phyloP scores from a whole-genome alignment of 164 flowering plant species.

The Berberis thunbergii region DNA sequence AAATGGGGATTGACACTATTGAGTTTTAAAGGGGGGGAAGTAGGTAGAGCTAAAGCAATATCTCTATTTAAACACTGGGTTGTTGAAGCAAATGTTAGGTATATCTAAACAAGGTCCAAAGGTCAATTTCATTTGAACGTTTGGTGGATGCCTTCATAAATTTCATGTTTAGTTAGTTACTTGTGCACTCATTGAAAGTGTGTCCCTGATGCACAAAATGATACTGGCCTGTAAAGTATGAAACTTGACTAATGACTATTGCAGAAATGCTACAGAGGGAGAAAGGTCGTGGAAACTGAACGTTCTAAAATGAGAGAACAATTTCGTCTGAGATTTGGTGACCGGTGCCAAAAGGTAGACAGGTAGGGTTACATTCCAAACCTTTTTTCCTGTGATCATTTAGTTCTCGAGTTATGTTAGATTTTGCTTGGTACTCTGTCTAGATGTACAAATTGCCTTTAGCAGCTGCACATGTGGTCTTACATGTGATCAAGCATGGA shows the following conservation, averaged over 20 bases:
- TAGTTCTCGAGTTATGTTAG: background rate
- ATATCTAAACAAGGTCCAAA: too few species aligned
- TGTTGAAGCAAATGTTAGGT: too few species aligned
- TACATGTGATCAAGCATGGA: too few species aligned
- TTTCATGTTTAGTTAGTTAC: background rate
- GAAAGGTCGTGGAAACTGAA: constrained; percentile 58
- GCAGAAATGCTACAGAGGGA: constrained; percentile 96
- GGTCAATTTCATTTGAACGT: too few species aligned
- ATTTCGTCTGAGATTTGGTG: constrained; percentile 55
- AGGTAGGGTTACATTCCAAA: constrained; percentile 31
- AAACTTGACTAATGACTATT: constrained; percentile 27
- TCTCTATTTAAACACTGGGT: too few species aligned
- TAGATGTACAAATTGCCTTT: too few species aligned
- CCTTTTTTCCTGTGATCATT: background rate
- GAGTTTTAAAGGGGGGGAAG: too few species aligned
- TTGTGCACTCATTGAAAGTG: background rate
- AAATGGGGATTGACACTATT: too few species aligned
- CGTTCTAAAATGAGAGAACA: constrained; percentile 50
- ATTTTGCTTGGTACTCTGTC: background rate
- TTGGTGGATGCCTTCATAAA: too few species aligned
- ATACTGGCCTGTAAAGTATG: background rate
- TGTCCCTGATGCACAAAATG: background rate
- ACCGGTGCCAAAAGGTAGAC: constrained; percentile 57
- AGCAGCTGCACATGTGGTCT: too few species aligned
- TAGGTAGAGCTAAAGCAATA: too few species aligned